These are phyloP conservation scores for Fusarium dlaminii DNA, from an alignment of 2,329 filamentous ascomycete species.

Conservation along the genomic window DNA sequence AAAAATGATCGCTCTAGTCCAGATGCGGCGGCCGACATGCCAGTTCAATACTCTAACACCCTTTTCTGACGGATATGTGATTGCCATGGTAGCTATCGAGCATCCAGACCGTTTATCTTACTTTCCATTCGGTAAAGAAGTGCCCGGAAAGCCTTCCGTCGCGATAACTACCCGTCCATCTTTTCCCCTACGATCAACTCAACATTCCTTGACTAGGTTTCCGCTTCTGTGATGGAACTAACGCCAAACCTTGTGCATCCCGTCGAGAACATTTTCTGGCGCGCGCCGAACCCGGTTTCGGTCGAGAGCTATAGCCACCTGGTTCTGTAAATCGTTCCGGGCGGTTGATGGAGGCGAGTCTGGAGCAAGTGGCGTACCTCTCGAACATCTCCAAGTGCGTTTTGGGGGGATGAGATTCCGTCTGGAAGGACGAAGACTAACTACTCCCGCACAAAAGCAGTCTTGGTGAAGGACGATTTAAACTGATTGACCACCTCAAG, in stretches of 20 bases:
- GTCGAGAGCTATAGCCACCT: background rate
- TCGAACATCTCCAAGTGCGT: background rate
- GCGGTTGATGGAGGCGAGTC: background rate
- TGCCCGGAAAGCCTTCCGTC: background rate
- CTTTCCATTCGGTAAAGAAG: background rate
- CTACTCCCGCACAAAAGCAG: background rate
- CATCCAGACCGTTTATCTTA: background rate
- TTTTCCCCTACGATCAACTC: background rate
- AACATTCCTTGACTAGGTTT: background rate
- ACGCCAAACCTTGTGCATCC: background rate
- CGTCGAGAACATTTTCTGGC: background rate
- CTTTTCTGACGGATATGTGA: background rate
- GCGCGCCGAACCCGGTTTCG: background rate
- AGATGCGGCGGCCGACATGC: background rate
- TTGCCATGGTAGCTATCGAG: background rate
- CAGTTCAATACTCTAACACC: background rate
- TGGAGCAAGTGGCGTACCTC: background rate
- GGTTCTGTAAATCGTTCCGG: background rate
- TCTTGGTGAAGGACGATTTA: background rate
- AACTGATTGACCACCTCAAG: background rate
- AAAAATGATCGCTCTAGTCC: background rate
- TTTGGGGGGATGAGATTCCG: background rate
- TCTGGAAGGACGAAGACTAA: background rate
- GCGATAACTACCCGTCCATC: background rate
- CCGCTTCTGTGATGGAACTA: background rate